Evolutionary conservation across 1,284 basidiomycete genomes (phyloP).

Genomic region (Ceratobasidium sp.): DNA sequence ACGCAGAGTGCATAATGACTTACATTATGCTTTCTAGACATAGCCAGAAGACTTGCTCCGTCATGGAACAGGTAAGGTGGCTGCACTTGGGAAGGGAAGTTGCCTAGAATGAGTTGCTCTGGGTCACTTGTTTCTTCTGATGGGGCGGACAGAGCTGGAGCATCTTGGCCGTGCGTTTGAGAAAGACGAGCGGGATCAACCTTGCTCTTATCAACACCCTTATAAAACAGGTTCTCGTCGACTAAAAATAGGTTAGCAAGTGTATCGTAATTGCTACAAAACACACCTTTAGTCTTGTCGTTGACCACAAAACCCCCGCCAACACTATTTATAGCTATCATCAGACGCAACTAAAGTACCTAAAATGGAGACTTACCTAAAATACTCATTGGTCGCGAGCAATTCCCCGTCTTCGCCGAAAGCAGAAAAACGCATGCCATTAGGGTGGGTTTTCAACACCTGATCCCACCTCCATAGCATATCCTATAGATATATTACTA

Average conservation of each 20-base stretch:
- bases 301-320: slow-evolving; percentile 93
- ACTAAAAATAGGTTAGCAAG: slow-evolving; percentile 62
- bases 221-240: slow-evolving; percentile 96
- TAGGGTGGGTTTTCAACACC: slow-evolving; percentile 77
- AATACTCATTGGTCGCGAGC: slow-evolving; percentile 96
- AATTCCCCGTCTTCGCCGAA: slow-evolving; percentile 87
- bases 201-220: slow-evolving; percentile 87
- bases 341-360: slow-evolving; percentile 52
- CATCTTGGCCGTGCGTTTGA: slow-evolving; percentile 59
- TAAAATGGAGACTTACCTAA: slow-evolving; percentile 64
- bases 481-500: slow-evolving; percentile 62
- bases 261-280: not conserved
- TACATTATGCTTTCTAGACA: slow-evolving; percentile 89
- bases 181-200: slow-evolving; percentile 85
- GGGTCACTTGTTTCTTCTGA: slow-evolving; percentile 49
- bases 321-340: slow-evolving; percentile 60
- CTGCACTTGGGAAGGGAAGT: slow-evolving; percentile 57
- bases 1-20: slow-evolving; percentile 53
- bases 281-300: slow-evolving; percentile 83
- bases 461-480: slow-evolving; percentile 93
- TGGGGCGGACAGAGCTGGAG: slow-evolving; percentile 14
- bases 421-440: slow-evolving; percentile 93
- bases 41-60: slow-evolving; percentile 80
- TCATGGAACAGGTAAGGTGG: slow-evolving; percentile 90
- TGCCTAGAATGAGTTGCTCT: not conserved